Base-by-base conservation (phyloP, 495 filamentous ascomycete species). In the Talaromyces ruber region DNA sequence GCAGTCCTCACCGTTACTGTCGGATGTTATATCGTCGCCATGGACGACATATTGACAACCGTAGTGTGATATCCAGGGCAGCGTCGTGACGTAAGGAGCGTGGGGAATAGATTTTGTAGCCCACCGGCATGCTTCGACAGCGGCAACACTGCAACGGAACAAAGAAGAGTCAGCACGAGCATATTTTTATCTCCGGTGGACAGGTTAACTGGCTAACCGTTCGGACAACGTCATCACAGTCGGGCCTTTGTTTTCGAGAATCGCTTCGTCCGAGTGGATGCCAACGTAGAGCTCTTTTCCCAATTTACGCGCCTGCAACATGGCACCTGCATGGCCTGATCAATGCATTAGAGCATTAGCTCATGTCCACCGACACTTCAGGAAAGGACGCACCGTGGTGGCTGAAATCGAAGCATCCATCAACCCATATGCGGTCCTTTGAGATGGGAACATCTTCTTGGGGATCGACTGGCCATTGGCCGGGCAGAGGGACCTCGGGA, bases 371-470 rank as follows among this genome's bases (percentile, higher is more conserved):
- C 21, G 39, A 37, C 28, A 22, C 28, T 12, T 3, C 5, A 62
- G 5, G 54, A 32, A 26, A 25, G 26, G 11, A 53, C 76, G 64
- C 73, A 92, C 90, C 94, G 68, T 99, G 94, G 72, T 99, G 94
- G 73, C 88, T 92, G 74, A 99, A 99, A 76, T 99, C 94, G 75
- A 96, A 99, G 76, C 94, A 99, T 58, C 94, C 94, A 76, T 99
- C 94, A 21, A 98, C 87, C 94, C 94, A 99, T 64, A 98, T 89
- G 34, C 91, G 85, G 62, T 88, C 84, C 34, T 95, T 84, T 8
- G 76, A 78, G 45, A 87, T 75, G 3, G 78, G 75, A 39, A 81
- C 61, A 69, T 86, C 84, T 34, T 86, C 79, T 67, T 89, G 86
- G 18, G 86, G 86, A 64, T 84, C 83, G 26, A 84, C 84, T 22